phyloP scores from a whole-genome alignment of 371 early-diverging fungal genomes.

The Choanephora cucurbitarum region DNA sequence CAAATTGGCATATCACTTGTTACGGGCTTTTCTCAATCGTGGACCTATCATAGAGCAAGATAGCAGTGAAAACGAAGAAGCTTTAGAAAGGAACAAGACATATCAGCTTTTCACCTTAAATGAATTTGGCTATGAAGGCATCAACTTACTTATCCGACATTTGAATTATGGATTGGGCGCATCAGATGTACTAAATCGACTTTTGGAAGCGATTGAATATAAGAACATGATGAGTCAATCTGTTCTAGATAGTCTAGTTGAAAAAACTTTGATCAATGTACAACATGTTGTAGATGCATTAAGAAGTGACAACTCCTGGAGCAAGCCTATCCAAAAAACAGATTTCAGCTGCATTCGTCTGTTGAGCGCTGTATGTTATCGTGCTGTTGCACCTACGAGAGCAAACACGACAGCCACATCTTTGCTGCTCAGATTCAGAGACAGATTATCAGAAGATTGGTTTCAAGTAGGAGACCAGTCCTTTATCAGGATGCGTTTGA shows the following conservation, averaged over 20 bases:
- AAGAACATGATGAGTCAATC: neutral
- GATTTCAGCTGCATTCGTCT: constrained; percentile 20
- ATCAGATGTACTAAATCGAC: constrained; percentile 27
- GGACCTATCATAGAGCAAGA: constrained; percentile 13
- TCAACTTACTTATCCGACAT: constrained; percentile 31
- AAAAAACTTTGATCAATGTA: constrained; percentile 4
- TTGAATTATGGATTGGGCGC: constrained; percentile 32
- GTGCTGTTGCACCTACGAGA: neutral
- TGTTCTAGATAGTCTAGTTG: constrained; percentile 1
- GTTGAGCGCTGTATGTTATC: constrained; percentile 12
- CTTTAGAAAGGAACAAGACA: constrained; percentile 13
- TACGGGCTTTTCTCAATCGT: constrained; percentile 34
- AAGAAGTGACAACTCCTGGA: too few relatives aligned
- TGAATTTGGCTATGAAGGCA: constrained; percentile 26
- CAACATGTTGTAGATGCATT: constrained; percentile 1
- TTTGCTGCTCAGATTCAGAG: constrained; percentile 17
- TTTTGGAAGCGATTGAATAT: constrained; percentile 10
- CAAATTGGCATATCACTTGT: constrained; percentile 29
- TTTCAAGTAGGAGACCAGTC: constrained; percentile 13
- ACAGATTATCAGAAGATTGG: constrained; percentile 16
- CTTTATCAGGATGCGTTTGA: constrained; percentile 21
- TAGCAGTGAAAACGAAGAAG: too few relatives aligned
- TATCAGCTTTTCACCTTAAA: constrained; percentile 27
- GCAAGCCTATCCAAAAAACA: too few relatives aligned
- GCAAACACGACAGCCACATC: neutral